These are phyloP conservation scores for Helianthus tuberosus DNA, from an alignment of 129 eudicot species.

Conservation along the genomic window DNA sequence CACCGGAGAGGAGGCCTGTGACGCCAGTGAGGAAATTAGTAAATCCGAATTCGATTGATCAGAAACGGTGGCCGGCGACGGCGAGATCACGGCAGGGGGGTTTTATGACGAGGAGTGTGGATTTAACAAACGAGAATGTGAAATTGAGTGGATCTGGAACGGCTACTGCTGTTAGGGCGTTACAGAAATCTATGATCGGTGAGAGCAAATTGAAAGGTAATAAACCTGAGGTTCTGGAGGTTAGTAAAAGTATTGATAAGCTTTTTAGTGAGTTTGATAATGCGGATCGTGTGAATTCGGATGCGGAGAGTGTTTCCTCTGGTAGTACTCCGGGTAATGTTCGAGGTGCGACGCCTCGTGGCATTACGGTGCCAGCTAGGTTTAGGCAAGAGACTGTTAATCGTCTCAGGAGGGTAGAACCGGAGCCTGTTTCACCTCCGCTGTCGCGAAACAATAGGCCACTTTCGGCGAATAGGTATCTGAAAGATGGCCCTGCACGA, in stretches of 20 bases:
- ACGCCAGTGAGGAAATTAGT: conserved; percentile 47
- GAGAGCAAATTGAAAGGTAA: conserved; percentile 35
- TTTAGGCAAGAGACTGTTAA: conserved; percentile 60
- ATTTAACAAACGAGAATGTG: conserved; percentile 52
- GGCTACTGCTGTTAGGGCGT: conserved; percentile 43
- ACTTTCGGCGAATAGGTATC: conserved; percentile 36
- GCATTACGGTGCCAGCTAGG: conserved; percentile 64
- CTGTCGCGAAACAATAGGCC: conserved; percentile 37
- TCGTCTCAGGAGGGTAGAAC: conserved; percentile 48
- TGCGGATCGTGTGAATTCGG: conserved; percentile 41
- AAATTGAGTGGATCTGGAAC: conserved; percentile 65
- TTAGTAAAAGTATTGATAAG: conserved; percentile 17
- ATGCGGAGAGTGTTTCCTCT: conserved; percentile 70
- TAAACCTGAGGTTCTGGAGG: conserved; percentile 22
- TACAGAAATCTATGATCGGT: conserved; percentile 49
- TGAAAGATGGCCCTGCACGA: conserved; percentile 43
- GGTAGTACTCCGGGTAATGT: conserved; percentile 41
- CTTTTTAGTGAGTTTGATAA: conserved; percentile 26
- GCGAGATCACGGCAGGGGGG: conserved; percentile 52
- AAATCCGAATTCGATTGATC: conserved; percentile 52
- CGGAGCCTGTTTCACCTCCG: conserved; percentile 69
- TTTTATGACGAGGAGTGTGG: conserved; percentile 73
- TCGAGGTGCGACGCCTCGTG: conserved; percentile 49
- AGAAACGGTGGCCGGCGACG: conserved; percentile 78
- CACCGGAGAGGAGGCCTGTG: conserved; percentile 71